Evolutionary conservation across 148 eudicot genomes (phyloP), one percentile per base, ranked within the genome.

Genomic region (Fallopia convolvulus): DNA sequence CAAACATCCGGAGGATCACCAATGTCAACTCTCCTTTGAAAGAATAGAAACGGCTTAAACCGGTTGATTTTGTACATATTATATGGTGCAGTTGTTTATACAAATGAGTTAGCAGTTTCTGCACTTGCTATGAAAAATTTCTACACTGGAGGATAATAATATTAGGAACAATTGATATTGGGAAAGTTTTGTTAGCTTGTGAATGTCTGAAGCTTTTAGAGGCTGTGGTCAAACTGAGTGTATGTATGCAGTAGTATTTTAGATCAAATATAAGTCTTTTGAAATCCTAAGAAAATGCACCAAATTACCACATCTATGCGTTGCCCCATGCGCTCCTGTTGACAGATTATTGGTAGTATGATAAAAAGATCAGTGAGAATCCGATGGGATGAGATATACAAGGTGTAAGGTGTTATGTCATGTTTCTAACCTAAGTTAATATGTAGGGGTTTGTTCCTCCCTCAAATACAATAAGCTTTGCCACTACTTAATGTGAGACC

Each of bases 1-100:
- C 91, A 79, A 55, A 85, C 95, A 11, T 88, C 89, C 3, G 77
- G 74, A 9, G 68, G 68, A 61, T 61, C 68, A 18, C 68, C 68
- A 9, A 61, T 32, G 68, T 61, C 68, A 21, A 61, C 36, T 2
- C 68, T 23, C 33, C 36, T 61, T 6, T 61, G 68, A 61, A 23
- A 21, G 36, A 32, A 10, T 3, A 26, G 5, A 26, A 61, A 63
- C 32, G 14, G 32, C 30, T 17, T 18, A 17, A 0, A 30, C 1
- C 33, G 33, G 68, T 61, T 11, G 68, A 23, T 26, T 9, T 61
- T 61, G 68, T 61, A 61, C 68, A 61, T 61, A 61, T 8, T 63
- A 63, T 14, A 32, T 63, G 70, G 11, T 63, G 40, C 70, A 63
- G 40, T 32, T 32, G 70, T 63, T 36, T 63, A 63, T 63, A 32